Conservation (phyloP, 1,284 basidiomycete genomes). For the Phlebopus sp. region DNA sequence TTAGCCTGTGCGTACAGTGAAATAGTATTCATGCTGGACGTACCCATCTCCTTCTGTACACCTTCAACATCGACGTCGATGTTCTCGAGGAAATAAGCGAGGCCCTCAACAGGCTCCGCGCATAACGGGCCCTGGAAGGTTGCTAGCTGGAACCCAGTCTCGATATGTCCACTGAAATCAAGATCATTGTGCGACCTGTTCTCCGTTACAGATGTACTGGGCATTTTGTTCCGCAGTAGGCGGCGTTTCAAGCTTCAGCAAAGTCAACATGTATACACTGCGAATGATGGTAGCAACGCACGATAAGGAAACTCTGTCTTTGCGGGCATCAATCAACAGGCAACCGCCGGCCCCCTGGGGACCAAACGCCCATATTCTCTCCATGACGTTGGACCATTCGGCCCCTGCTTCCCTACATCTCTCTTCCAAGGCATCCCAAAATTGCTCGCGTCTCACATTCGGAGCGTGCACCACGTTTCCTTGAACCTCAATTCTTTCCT, state of each 20-base stretch:
- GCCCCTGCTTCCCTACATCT: slow-evolving; percentile 69
- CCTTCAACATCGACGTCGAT: slow-evolving; percentile 63
- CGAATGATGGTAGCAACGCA: slow-evolving; percentile 35
- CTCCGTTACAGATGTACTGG: slow-evolving; percentile 24
- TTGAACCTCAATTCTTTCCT: slow-evolving; percentile 46
- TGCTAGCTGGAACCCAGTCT: slow-evolving; percentile 94
- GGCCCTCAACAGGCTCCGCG: slow-evolving; percentile 90
- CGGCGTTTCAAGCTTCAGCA: slow-evolving; percentile 47
- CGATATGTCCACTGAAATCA: slow-evolving; percentile 82
- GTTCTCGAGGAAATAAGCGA: slow-evolving; percentile 88
- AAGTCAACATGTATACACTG: slow-evolving; percentile 11
- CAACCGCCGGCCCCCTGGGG: slow-evolving; percentile 88
- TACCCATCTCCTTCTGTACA: slow-evolving; percentile 64
- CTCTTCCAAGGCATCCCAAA: slow-evolving; percentile 74
- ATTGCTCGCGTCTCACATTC: slow-evolving; percentile 69
- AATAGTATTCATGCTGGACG: slow-evolving; percentile 20
- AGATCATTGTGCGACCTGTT: slow-evolving; percentile 33
- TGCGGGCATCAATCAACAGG: slow-evolving; percentile 75
- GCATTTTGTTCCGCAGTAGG: slow-evolving; percentile 40
- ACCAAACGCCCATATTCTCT: slow-evolving; percentile 89
- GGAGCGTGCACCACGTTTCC: slow-evolving; percentile 61
- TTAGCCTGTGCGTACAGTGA: slow-evolving; percentile 13
- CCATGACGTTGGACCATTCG: slow-evolving; percentile 77
- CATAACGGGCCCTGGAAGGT: slow-evolving; percentile 94
- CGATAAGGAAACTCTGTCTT: slow-evolving; percentile 47